Percentiles rank a stretch among this genome's conserved stretches.
These are phyloP conservation scores for Penicillium aurantiogriseum DNA, from an alignment of 2,329 filamentous ascomycete species.

Conservation along the genomic window DNA sequence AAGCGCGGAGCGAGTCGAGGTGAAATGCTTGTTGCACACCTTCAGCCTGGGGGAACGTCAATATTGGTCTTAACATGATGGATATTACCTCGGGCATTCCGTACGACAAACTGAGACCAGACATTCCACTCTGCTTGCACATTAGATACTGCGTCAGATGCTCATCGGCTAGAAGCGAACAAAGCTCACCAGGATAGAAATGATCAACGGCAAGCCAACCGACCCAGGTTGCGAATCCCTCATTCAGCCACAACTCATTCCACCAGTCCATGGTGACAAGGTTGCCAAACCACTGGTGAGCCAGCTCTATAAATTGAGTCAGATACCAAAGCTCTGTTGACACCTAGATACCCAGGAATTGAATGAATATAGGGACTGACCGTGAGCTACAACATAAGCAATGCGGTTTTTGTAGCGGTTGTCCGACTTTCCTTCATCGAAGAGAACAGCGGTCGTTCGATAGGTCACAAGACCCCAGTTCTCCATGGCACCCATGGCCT, in stretches of 20 bases:
- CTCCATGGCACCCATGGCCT: slow-evolving; percentile 75
- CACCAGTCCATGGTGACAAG: slow-evolving; percentile 97
- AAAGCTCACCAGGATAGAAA: slow-evolving; percentile 68
- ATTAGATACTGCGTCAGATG: slow-evolving; percentile 18
- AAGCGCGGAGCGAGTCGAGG: slow-evolving; percentile 84
- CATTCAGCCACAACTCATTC: slow-evolving; percentile 91
- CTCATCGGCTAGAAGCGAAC: background rate
- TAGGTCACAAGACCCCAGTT: slow-evolving; percentile 98
- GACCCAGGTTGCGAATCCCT: slow-evolving; percentile 97
- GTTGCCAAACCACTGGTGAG: slow-evolving; percentile 95
- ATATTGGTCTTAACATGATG: slow-evolving; percentile 32
- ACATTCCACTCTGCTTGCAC: slow-evolving; percentile 76
- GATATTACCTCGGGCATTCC: slow-evolving; percentile 56
- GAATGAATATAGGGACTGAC: slow-evolving; percentile 28
- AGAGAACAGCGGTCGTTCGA: slow-evolving; percentile 91
- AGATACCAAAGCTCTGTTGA: background rate
- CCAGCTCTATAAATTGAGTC: slow-evolving; percentile 61
- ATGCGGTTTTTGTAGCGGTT: slow-evolving; percentile 88
- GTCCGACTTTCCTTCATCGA: slow-evolving; percentile 88
- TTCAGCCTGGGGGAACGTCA: slow-evolving; percentile 64
- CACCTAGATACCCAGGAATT: too few relatives aligned
- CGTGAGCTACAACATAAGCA: slow-evolving; percentile 94
- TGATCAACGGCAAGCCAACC: slow-evolving; percentile 91
- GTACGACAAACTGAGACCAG: slow-evolving; percentile 91
- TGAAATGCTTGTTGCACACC: slow-evolving; percentile 88